Evolutionary conservation across 805 yeast species (phyloP).

Genomic region (Pichia eremophila): DNA sequence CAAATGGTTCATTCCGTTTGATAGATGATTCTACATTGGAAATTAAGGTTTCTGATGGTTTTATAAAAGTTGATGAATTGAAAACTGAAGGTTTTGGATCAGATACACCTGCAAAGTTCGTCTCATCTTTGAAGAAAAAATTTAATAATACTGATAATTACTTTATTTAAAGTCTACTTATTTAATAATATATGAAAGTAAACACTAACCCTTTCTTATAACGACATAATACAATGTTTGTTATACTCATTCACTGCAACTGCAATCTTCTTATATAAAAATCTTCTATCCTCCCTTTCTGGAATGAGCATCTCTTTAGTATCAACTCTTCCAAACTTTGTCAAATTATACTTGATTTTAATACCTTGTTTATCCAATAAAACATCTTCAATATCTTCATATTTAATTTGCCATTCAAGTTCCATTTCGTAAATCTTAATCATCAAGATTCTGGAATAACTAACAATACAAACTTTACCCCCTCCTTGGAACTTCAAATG

Average conservation of each 20-base stretch:
- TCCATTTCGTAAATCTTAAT: slow-evolving; percentile 52
- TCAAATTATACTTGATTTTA: slow-evolving; percentile 43
- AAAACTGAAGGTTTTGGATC: slow-evolving; percentile 47
- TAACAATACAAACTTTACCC: slow-evolving; percentile 67
- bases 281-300: slow-evolving; percentile 51
- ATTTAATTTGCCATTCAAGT: slow-evolving; percentile 64
- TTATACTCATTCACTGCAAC: slow-evolving; percentile 78
- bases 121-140: slow-evolving; percentile 35
- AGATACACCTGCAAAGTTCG: slow-evolving; percentile 39
- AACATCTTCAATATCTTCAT: slow-evolving; percentile 58
- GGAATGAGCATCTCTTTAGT: slow-evolving; percentile 64
- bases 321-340: slow-evolving; percentile 25
- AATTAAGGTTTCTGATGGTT: slow-evolving; percentile 35
- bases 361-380: slow-evolving; percentile 76
- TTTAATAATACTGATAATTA: slow-evolving; percentile 26
- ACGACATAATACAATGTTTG: slow-evolving; percentile 30
- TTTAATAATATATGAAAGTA: background rate
- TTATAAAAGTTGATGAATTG: slow-evolving; percentile 27
- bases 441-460: slow-evolving; percentile 60
- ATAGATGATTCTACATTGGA: background rate
- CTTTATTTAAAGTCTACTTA: background rate
- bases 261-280: slow-evolving; percentile 63
- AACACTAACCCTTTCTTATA: slow-evolving; percentile 4
- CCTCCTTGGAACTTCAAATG: slow-evolving; percentile 78
- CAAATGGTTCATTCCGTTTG: slow-evolving; percentile 2